Conservation (phyloP, 1,284 basidiomycete genomes). For the Lignosus rhinocerotis region DNA sequence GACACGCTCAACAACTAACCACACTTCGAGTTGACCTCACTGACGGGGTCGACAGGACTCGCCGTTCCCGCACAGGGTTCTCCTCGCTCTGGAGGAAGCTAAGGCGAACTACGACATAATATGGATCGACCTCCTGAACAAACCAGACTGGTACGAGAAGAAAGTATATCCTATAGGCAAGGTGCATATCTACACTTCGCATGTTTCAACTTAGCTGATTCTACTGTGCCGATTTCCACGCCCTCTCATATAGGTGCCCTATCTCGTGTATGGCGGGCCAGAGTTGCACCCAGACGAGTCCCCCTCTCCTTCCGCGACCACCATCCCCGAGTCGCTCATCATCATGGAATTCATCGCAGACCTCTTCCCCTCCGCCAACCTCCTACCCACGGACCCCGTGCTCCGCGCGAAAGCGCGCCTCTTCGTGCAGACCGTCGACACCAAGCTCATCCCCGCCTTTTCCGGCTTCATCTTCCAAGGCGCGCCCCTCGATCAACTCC, state of each 20-base stretch:
- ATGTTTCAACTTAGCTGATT: no score
- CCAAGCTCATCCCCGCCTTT: slow-evolving; percentile 41
- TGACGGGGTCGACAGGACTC: neutral
- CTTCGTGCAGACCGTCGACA: slow-evolving; percentile 54
- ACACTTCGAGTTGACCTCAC: no score
- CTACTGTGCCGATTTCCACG: no score
- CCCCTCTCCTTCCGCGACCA: slow-evolving; percentile 55
- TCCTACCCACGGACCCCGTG: slow-evolving; percentile 54
- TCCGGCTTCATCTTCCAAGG: slow-evolving; percentile 27
- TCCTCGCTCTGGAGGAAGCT: neutral
- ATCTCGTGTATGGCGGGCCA: slow-evolving; percentile 57
- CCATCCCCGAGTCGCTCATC: slow-evolving; percentile 60
- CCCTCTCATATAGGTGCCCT: slow-evolving; percentile 39
- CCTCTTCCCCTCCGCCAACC: slow-evolving; percentile 41
- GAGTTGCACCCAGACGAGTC: slow-evolving; percentile 42
- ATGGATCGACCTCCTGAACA: neutral
- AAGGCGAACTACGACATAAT: neutral
- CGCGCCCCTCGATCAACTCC: slow-evolving; percentile 43
- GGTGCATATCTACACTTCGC: neutral
- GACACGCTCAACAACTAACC: no score
- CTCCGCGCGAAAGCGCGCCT: slow-evolving; percentile 55
- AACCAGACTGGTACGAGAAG: neutral
- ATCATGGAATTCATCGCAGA: slow-evolving; percentile 64
- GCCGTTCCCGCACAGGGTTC: neutral
- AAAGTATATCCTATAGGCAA: neutral